Evolutionary conservation across 2,329 filamentous ascomycete species (phyloP).

Genomic region (Tolypocladium paradoxum): DNA sequence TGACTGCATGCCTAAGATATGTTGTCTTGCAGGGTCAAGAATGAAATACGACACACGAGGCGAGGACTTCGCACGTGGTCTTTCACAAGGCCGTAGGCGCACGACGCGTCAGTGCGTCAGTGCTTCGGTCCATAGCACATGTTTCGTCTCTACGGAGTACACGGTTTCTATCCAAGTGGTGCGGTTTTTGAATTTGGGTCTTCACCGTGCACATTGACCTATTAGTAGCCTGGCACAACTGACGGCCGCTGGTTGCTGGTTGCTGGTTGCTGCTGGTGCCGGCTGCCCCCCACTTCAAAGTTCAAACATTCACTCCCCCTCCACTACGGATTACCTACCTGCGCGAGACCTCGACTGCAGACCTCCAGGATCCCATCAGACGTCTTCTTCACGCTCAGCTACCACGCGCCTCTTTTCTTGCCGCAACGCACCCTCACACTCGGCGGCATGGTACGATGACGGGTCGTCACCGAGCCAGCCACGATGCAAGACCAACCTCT

Average conservation of each 20-base stretch:
- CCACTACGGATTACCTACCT: background rate
- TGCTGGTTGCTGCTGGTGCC: background rate
- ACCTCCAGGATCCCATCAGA: background rate
- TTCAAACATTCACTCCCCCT: background rate
- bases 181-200: background rate
- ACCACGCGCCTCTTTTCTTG: background rate
- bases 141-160: background rate
- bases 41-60: background rate
- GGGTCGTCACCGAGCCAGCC: background rate
- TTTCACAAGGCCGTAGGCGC: no score
- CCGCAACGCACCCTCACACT: background rate
- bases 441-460: slow-evolving; percentile 1
- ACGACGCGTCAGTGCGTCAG: background rate
- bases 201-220: no score
- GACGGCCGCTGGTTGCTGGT: no score
- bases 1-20: background rate
- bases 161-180: background rate
- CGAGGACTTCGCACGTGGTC: background rate
- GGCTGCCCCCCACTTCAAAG: background rate
- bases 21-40: no score
- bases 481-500: slow-evolving; percentile 9
- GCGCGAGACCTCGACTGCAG: background rate
- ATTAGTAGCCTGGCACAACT: no score
- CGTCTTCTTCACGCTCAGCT: background rate
- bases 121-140: no score